These are phyloP conservation scores for Candida tetrigidarum DNA, from an alignment of 1,139 yeast species.

Conservation along the genomic window DNA sequence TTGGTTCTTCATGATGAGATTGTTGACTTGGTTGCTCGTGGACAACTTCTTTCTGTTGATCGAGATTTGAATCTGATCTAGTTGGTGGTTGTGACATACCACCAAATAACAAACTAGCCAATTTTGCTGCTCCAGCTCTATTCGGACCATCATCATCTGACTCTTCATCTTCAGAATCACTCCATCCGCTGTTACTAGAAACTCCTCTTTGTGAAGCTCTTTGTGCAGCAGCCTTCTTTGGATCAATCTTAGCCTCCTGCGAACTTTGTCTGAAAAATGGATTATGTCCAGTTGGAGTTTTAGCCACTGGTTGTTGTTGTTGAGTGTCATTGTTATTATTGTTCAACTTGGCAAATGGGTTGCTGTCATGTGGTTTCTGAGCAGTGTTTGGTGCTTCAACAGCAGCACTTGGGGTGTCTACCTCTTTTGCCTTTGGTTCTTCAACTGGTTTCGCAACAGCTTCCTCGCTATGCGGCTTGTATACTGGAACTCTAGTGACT, in stretches of 20 bases:
- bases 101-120: slow-evolving; percentile 66
- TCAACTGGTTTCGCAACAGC: slow-evolving; percentile 8
- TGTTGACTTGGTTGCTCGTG: slow-evolving; percentile 20
- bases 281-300: slow-evolving; percentile 25
- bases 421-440: slow-evolving; percentile 13
- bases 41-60: slow-evolving; percentile 9
- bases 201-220: slow-evolving; percentile 68
- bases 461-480: slow-evolving; percentile 15
- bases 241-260: slow-evolving; percentile 44
- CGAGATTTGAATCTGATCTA: slow-evolving; percentile 20
- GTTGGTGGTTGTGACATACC: slow-evolving; percentile 57
- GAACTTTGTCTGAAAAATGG: slow-evolving; percentile 56
- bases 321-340: too few relatives aligned
- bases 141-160: slow-evolving; percentile 52
- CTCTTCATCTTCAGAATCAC: slow-evolving; percentile 59
- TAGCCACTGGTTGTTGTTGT: slow-evolving; percentile 13
- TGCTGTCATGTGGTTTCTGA: slow-evolving; percentile 21
- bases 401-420: slow-evolving; percentile 1
- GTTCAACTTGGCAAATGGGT: slow-evolving; percentile 39
- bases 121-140: slow-evolving; percentile 61
- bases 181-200: slow-evolving; percentile 58
- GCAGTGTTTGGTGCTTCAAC: slow-evolving; percentile 7
- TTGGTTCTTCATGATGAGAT: not conserved
- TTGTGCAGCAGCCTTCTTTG: slow-evolving; percentile 63
- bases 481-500: slow-evolving; percentile 27